Conservation (phyloP, 139 green algal genomes). For the Limnomonas spitsbergensis region DNA sequence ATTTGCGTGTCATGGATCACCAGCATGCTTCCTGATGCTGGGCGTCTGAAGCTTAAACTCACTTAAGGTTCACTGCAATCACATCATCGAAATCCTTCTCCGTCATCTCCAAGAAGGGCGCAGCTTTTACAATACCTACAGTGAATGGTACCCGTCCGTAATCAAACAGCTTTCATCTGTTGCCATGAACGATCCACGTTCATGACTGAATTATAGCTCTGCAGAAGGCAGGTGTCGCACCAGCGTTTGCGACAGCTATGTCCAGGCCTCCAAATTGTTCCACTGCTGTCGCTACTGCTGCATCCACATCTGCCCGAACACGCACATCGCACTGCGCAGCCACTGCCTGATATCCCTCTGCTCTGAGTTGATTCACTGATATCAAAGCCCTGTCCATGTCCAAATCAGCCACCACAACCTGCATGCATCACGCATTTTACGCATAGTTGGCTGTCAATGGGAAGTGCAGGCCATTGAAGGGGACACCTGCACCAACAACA, state of each 20-base stretch:
- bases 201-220: too few relatives aligned
- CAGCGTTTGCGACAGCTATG: conserved; percentile 50
- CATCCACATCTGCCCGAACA: conserved; percentile 57
- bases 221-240: too few relatives aligned
- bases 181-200: too few relatives aligned
- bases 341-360: conserved; percentile 42
- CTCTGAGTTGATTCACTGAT: conserved; percentile 32
- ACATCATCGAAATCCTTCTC: conserved; percentile 78
- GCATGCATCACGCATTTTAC: too few relatives aligned
- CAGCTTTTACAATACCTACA: conserved; percentile 68
- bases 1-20: too few relatives aligned
- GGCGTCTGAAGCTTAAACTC: too few relatives aligned
- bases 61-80: conserved; percentile 82
- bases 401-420: conserved; percentile 71
- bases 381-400: conserved; percentile 46
- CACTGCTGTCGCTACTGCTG: conserved; percentile 51
- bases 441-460: too few relatives aligned
- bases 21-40: too few relatives aligned
- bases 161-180: too few relatives aligned
- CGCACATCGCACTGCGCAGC: conserved; percentile 59
- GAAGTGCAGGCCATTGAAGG: too few relatives aligned
- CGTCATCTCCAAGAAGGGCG: conserved; percentile 78
- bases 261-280: conserved; percentile 64
- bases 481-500: too few relatives aligned
- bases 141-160: too few relatives aligned